A percentile compares a stretch with the other conserved stretches of the same genome.
Evolutionary conservation across 768 basidiomycete genomes (phyloP).

Genomic region (Russula abietina): DNA sequence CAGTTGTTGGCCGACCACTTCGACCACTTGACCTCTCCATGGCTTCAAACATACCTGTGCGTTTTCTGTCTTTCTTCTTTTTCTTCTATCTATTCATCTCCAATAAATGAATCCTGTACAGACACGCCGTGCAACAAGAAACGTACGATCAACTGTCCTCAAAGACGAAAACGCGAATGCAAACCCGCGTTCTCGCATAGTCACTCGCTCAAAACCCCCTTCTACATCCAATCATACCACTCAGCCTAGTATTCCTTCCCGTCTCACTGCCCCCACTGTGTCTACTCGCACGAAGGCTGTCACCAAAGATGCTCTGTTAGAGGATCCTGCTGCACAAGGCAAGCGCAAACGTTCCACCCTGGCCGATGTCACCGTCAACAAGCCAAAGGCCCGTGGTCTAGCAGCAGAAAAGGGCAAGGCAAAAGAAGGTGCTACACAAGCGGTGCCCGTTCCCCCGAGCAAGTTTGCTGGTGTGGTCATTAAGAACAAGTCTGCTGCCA

Average conservation of each 20-base stretch:
- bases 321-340: slow-evolving; percentile 44
- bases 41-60: slow-evolving; percentile 44
- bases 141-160: slow-evolving; percentile 45
- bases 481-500: slow-evolving; percentile 48
- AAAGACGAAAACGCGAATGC: slow-evolving; percentile 68
- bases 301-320: slow-evolving; percentile 39
- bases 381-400: slow-evolving; percentile 33
- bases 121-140: slow-evolving; percentile 61
- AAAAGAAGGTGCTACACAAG: slow-evolving; percentile 35
- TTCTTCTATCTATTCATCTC: not conserved
- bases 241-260: slow-evolving; percentile 34
- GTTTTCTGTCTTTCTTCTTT: slow-evolving; percentile 15
- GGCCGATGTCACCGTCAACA: slow-evolving; percentile 62
- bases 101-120: slow-evolving; percentile 26
- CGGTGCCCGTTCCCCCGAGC: slow-evolving; percentile 32
- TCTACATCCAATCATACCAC: slow-evolving; percentile 38
- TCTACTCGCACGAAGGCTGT: slow-evolving; percentile 47
- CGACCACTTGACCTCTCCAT: slow-evolving; percentile 22
- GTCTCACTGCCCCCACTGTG: slow-evolving; percentile 43
- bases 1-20: slow-evolving; percentile 8
- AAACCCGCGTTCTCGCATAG: slow-evolving; percentile 47
- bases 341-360: slow-evolving; percentile 76
- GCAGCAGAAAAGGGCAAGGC: slow-evolving; percentile 52
- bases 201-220: slow-evolving; percentile 55
- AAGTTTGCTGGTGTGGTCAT: slow-evolving; percentile 57